Conservation (phyloP, 176 grass and related monocot genomes). For the Lolium multiflorum region DNA sequence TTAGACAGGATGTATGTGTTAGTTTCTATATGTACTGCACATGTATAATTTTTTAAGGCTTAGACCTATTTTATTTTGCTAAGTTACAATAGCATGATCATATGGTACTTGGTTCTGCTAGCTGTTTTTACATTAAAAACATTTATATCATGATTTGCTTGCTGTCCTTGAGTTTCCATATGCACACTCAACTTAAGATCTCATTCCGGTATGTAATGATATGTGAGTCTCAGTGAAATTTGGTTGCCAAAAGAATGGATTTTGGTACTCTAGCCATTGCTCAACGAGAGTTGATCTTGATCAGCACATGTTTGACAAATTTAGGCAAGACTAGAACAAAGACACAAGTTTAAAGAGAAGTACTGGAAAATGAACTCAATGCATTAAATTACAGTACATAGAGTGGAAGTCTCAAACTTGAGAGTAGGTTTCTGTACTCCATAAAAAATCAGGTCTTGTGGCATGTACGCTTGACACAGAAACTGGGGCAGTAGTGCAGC, state of each 20-base stretch:
- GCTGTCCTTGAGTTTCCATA: not conserved
- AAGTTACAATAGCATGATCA: not conserved
- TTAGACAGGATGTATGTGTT: not conserved
- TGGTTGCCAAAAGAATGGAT: too few species aligned
- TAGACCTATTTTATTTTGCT: not conserved
- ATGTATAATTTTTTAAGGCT: not conserved
- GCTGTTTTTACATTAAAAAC: not conserved
- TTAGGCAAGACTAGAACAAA: not conserved
- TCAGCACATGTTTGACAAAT: not conserved
- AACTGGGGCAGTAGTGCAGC: not conserved
- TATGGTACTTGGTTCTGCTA: not conserved
- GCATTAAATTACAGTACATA: not conserved
- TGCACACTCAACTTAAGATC: not conserved
- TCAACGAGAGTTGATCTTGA: not conserved
- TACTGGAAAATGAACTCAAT: not conserved
- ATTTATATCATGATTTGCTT: not conserved
- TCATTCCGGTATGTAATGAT: not conserved
- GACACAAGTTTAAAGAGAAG: not conserved
- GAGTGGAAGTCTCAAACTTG: not conserved
- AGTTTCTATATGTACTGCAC: not conserved
- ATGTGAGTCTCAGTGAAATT: not conserved
- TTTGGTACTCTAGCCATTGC: not conserved
- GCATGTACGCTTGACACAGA: constrained; percentile 9
- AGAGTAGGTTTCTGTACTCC: not conserved
- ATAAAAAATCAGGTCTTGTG: not conserved